Evolutionary conservation across 192 early-diverging fungal genomes (phyloP), one percentile per base, ranked within the genome.

Genomic region (Backusella westeae): DNA sequence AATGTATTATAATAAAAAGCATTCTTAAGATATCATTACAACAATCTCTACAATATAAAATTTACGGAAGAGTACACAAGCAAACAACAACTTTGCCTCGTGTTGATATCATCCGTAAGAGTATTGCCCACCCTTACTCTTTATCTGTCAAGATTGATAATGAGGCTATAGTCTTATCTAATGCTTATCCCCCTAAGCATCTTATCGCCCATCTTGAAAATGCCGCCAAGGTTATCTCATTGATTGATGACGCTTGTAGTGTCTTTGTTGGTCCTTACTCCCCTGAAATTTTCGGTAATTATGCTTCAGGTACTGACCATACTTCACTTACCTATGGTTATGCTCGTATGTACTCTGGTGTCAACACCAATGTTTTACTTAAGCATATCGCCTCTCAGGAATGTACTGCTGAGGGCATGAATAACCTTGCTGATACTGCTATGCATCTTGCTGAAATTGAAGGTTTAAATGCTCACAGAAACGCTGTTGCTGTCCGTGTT

Each of bases 301-400:
- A 99, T 85, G 98, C 98, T 5, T 97, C 96, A 0, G 98, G 98
- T 63, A 99, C 98, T n/a, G 99, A 99, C 89, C 98, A 99, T 87
- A 99, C 98, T 4, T 85, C 99, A 75, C 98, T 97, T n/a, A 99
- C 97, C 1, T 99, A 99, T 80, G 98, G 98, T 39, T 98, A 96
- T 83, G 93, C 98, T 23, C 86, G 91, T 74, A 98, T 98, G 94
- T 98, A 99, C 86, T 97, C 96, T 74, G 98, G 98, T 38, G 97
- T 99, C 34, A 98, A 96, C 84, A 98, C 97, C 14, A 86, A 86
- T 36, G 96, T 96, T 0, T 99, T 99, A 86, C 80, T 99, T 69
- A 99, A 99, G 85, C 94, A 98, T 79, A 96, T 99, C 35, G 99
- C 98, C 1, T 85, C 94, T 19, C 98, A 99, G 85, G 89, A 90